Base-by-base conservation (phyloP, 73 alveolate species). In the Paramecium caudatum region DNA sequence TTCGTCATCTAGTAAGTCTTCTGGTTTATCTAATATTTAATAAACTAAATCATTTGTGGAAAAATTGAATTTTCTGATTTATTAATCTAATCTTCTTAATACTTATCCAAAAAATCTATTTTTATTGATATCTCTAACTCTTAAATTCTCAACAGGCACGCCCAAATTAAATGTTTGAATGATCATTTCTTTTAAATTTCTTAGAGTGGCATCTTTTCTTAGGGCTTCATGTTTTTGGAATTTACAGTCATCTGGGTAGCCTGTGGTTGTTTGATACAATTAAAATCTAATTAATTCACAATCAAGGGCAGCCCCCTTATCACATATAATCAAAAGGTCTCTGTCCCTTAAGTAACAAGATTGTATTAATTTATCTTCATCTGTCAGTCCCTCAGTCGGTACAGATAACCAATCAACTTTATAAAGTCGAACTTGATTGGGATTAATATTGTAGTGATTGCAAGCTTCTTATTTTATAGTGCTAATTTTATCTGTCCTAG, bases 381-480 rank as follows among this genome's bases (percentile, higher is more conserved):
- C 92, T 92, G 34, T 94, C 95, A 90, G 83, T 84, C 63, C 94
- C 90, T 15, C 92, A 39, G 23, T 55, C 13, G 98, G 97, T 12
- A 92, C 97, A 17, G 90, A 92, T n/a, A 49, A 82, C 63, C 81
- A 55, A 85, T 95, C 97, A 0, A 91, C 86, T 81, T 94, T 92
- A 87, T 94, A 95, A 0, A 95, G 87, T 65, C 90, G 90, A 82
- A 82, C 90, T 81, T 92, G 63, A 19, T 47, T 2, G 13, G 92
- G 63, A 15, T 85, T 91, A 30, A 86, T 50, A 27, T 88, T 95
- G 55, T 94, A 93, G 27, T 48, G 95, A 49, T 94, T 61, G 61
- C 96, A 90, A 80, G 86, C 43, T 12, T 27, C 49, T 68, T 50
- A 47, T 94, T 95, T 74, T 61, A 91, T 62, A 91, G 94, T 16